phyloP scores from a whole-genome alignment of 108 stramenopile species.

The Aurantiochytrium sp. region DNA sequence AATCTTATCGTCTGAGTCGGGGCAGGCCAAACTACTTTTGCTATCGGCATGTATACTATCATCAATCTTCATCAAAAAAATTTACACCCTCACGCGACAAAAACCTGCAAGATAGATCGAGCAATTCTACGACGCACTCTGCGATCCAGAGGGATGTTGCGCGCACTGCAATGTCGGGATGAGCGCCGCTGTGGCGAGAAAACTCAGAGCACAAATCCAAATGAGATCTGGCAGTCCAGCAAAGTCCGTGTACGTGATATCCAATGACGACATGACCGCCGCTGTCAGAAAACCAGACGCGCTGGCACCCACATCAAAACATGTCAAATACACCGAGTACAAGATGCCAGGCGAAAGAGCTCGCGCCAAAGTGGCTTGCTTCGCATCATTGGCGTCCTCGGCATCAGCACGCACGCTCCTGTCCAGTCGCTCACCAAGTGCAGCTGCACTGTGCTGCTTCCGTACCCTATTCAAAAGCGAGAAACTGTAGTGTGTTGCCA shows the following conservation, averaged over 20 bases:
- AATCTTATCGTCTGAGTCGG: too few relatives aligned
- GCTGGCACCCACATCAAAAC: not conserved
- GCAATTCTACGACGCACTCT: not conserved
- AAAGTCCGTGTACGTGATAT: not conserved
- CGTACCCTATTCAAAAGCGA: not conserved
- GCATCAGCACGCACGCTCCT: not conserved
- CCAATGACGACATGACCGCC: not conserved
- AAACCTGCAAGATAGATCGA: not conserved
- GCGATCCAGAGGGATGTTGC: not conserved
- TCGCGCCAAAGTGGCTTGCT: not conserved
- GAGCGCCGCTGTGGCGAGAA: not conserved
- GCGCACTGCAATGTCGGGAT: not conserved
- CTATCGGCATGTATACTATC: too few relatives aligned
- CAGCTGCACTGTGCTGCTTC: not conserved
- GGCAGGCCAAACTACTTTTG: too few relatives aligned
- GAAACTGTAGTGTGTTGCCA: conserved; percentile 7
- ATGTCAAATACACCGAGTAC: not conserved
- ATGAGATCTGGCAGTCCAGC: not conserved
- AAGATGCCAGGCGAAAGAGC: not conserved
- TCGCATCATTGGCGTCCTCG: not conserved
- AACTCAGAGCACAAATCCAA: not conserved
- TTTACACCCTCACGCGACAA: too few relatives aligned
- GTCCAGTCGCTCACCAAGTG: not conserved
- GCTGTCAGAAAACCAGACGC: not conserved
- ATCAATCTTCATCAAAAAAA: too few relatives aligned